These are phyloP conservation scores for Penicillium hesseltinei DNA, from an alignment of 2,329 filamentous ascomycete species.

Conservation along the genomic window DNA sequence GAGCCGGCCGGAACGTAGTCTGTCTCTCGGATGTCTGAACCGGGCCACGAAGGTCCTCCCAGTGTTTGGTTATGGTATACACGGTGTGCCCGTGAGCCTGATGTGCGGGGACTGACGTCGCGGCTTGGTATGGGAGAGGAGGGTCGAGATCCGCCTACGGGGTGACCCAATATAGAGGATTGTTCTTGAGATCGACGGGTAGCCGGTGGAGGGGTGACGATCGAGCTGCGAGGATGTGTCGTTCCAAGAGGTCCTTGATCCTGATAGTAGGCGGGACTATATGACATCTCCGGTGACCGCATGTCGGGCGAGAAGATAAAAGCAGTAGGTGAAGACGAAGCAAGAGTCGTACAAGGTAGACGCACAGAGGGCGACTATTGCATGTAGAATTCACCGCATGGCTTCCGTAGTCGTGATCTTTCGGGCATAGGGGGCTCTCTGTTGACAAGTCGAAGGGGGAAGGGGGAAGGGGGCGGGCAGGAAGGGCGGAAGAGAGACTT, in stretches of 20 bases:
- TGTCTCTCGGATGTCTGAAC: conserved; percentile 22
- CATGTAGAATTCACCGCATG: conserved; percentile 23
- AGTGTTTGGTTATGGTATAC: conserved; percentile 11
- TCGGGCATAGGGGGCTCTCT: conserved; percentile 8
- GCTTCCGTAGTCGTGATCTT: conserved; percentile 10
- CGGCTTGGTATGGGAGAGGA: conserved; percentile 14
- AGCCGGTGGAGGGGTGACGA: conserved; percentile 20
- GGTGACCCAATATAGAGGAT: conserved; percentile 15
- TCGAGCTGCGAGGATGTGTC: conserved; percentile 21
- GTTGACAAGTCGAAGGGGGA: conserved; percentile 11
- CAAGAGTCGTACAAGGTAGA: conserved; percentile 18
- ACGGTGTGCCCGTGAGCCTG: conserved; percentile 27
- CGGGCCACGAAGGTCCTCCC: conserved; percentile 20
- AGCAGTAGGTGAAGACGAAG: conserved; percentile 12
- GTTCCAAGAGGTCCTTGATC: conserved; percentile 27
- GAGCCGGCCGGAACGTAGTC: conserved; percentile 27
- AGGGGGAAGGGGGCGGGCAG: conserved; percentile 5
- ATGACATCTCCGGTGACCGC: conserved; percentile 37
- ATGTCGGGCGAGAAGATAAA: conserved; percentile 21
- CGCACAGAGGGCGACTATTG: conserved; percentile 22
- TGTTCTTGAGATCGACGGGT: conserved; percentile 21
- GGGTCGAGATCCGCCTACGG: conserved; percentile 10
- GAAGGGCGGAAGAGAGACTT: conserved; percentile 15
- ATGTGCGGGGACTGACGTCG: conserved; percentile 23
- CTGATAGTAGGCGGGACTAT: conserved; percentile 37